phyloP scores from a whole-genome alignment of 176 grass and related monocot genomes.

The sorghum (Sorghum bicolor) region Sorghum_bicolor_NCBIv3 NC_012875.2:53644501-53645000 shows the following conservation, averaged over 20 bases:
- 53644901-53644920: neutral
- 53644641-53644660: conserved; percentile 31
- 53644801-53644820: neutral
- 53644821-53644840: conserved; percentile 16
- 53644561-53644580: conserved; percentile 46
- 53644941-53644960: conserved; percentile 6
- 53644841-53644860: conserved; percentile 8
- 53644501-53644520: neutral
- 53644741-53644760: neutral
- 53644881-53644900: conserved; percentile 22
- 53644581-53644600: conserved; percentile 47
- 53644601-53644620: conserved; percentile 28
- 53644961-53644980: conserved; percentile 21
- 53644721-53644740: neutral
- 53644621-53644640: conserved; percentile 6
- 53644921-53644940: neutral
- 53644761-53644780: neutral
- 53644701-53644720: neutral
- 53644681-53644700: conserved; percentile 15
- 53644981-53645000: neutral
- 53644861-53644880: too few relatives aligned
- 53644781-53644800: neutral
- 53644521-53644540: conserved; percentile 13
- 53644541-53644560: conserved; percentile 21
- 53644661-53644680: conserved; percentile 14